phyloP scores from a whole-genome alignment of 805 yeast species.

The Candida xiaguanensis region DNA sequence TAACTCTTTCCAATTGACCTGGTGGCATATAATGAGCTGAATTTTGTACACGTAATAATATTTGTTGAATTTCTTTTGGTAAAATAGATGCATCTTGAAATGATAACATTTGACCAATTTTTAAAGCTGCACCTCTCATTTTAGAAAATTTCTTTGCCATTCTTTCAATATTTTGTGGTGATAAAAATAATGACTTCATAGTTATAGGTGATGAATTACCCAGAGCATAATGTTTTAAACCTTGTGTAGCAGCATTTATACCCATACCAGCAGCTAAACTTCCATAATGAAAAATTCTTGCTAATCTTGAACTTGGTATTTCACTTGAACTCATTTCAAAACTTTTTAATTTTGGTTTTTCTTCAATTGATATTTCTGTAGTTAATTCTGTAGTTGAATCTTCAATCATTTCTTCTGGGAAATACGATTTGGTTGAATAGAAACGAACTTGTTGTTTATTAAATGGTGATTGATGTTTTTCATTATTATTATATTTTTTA shows the following conservation, averaged over 20 bases:
- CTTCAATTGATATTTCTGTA: constrained; percentile 13
- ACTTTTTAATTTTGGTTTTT: constrained; percentile 19
- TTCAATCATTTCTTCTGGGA: constrained; percentile 6
- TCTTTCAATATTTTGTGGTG: constrained; percentile 80
- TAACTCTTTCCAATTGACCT: constrained; percentile 74
- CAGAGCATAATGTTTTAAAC: constrained; percentile 61
- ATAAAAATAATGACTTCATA: constrained; percentile 59
- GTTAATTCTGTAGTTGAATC: constrained; percentile 1
- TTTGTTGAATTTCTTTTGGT: constrained; percentile 80
- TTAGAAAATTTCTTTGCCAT: constrained; percentile 83
- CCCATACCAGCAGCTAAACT: constrained; percentile 90
- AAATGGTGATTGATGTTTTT: constrained; percentile 3
- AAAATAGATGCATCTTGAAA: constrained; percentile 86
- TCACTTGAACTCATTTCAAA: constrained; percentile 57
- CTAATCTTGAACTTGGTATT: constrained; percentile 85
- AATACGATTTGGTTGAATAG: constrained; percentile 11
- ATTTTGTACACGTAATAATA: constrained; percentile 82
- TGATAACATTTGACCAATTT: constrained; percentile 94
- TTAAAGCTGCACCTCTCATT: constrained; percentile 99
- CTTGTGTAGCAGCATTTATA: constrained; percentile 74
- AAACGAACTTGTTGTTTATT: constrained; percentile 7
- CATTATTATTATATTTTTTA: neutral
- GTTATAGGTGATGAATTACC: constrained; percentile 44
- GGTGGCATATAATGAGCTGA: constrained; percentile 97
- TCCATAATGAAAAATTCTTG: constrained; percentile 90